These are phyloP conservation scores for Exophiala dermatitidis DNA, from an alignment of 2,329 filamentous ascomycete genomes.

Conservation along the genomic window DNA sequence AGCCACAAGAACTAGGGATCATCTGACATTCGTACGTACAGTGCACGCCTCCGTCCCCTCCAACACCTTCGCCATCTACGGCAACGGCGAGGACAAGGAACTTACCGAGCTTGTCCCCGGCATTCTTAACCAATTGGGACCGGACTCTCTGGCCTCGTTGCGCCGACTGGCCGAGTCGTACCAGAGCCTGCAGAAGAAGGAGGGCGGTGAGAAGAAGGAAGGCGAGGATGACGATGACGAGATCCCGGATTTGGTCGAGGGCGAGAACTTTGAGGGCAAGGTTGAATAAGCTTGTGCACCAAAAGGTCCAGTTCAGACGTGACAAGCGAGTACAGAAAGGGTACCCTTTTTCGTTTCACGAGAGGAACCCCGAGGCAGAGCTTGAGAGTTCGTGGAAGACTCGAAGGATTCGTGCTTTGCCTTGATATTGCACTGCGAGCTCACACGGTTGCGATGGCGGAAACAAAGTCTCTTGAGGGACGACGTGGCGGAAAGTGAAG, in stretches of 20 bases:
- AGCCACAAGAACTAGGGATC: background rate
- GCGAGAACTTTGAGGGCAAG: conserved; percentile 97
- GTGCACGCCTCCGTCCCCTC: conserved; percentile 94
- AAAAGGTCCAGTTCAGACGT: background rate
- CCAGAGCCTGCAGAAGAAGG: conserved; percentile 96
- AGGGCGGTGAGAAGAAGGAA: conserved; percentile 67
- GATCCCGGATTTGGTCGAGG: conserved; percentile 93
- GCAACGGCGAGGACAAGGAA: conserved; percentile 98
- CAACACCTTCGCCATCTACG: conserved; percentile 99
- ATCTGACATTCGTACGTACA: conserved; percentile 35
- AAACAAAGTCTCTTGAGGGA: no score
- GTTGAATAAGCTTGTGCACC: conserved; percentile 60
- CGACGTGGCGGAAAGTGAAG: no score
- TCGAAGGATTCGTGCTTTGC: no score
- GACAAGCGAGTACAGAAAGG: background rate
- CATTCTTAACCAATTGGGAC: conserved; percentile 98
- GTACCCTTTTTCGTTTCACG: no score
- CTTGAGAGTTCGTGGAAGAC: no score
- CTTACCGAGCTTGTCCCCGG: conserved; percentile 98
- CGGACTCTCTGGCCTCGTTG: conserved; percentile 93
- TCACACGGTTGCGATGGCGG: no score
- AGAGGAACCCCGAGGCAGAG: no score
- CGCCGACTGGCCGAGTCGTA: conserved; percentile 99
- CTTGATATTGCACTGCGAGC: no score
- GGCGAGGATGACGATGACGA: conserved; percentile 71